Evolutionary conservation across 169 alveolate genomes (phyloP), one percentile per base, ranked within the genome.

Genomic region (Cytauxzoon felis): DNA sequence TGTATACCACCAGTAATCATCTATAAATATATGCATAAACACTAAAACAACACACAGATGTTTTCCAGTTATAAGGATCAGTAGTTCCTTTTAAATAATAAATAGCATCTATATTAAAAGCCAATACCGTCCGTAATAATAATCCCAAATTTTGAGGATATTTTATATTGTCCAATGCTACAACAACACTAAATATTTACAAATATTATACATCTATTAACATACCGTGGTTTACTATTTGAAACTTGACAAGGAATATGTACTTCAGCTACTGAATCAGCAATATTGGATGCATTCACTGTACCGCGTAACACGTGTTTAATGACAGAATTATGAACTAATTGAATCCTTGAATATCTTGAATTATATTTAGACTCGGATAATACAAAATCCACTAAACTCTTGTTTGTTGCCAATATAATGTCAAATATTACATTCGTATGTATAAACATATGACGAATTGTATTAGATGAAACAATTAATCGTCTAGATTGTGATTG

Each of bases 21-120:
- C 64, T 58, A 42, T 5, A 29, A 5, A 6, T 3, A 6, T 6
- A 3, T 11, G 3, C 11, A 9, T 2, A 9, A 7, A 8, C 33
- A 6, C 2, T 7, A 49, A n/a, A 11, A 34, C 3, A 3, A 18
- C 68, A 11, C 58, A 71, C 80, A 18, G 88, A 47, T 18, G 81
- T 90, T 69, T 87, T 81, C 72, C 82, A 80, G 50, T 87, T 81
- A 43, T 71, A 87, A 7, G 88, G 92, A 19, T 87, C 90, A 38
- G 86, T 88, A 4, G 90, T 87, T 34, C 86, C 82, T 13, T 61
- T 67, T 33, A 78, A 42, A 47, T 81, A 80, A 56, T 59, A 81
- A 19, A 87, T 16, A n/a, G 23, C 71, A 60, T 87, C 92, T 9
- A 87, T 54, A 59, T 69, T 69, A 59, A 87, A 52, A 16, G 88